Evolutionary conservation across 208 protist species (phyloP).

Genomic region (Crithidia acanthocephali): DNA sequence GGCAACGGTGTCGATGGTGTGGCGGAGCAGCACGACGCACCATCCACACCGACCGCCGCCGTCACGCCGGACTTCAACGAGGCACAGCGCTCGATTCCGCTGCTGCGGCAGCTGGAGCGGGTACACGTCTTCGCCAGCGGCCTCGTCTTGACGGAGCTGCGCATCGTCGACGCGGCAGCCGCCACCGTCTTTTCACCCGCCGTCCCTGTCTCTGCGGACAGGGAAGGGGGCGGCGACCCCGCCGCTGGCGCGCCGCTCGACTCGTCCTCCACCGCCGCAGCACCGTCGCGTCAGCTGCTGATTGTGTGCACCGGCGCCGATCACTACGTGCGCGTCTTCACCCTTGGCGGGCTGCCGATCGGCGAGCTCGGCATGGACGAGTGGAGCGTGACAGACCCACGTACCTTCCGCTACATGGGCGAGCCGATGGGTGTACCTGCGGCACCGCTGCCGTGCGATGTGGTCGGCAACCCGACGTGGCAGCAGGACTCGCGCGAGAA

Average conservation of each 20-base stretch:
- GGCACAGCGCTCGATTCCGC: conserved; percentile 36
- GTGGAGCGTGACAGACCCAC: conserved; percentile 42
- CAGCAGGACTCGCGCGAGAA: conserved; percentile 11
- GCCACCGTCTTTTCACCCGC: background rate
- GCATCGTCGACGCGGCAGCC: conserved; percentile 31
- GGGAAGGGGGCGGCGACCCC: background rate
- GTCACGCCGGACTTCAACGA: conserved; percentile 11
- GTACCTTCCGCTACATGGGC: conserved; percentile 67
- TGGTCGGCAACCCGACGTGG: conserved; percentile 25
- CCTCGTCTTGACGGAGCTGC: conserved; percentile 24
- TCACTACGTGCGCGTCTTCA: conserved; percentile 76
- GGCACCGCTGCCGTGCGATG: conserved; percentile 20
- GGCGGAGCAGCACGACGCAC: background rate
- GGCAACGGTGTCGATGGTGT: no score
- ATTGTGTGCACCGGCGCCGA: conserved; percentile 65
- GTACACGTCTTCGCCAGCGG: conserved; percentile 48
- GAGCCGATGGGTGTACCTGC: conserved; percentile 29
- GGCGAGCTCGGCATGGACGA: conserved; percentile 80
- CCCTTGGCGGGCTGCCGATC: conserved; percentile 59
- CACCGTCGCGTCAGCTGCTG: conserved; percentile 34
- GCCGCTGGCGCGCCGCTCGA: background rate
- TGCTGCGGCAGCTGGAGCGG: conserved; percentile 41
- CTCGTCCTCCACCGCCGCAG: background rate
- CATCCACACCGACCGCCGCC: background rate
- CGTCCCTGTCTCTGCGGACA: background rate